Evolutionary conservation across 345 rosid genomes (phyloP).

Genomic region (Euphorbia lathyris): DNA sequence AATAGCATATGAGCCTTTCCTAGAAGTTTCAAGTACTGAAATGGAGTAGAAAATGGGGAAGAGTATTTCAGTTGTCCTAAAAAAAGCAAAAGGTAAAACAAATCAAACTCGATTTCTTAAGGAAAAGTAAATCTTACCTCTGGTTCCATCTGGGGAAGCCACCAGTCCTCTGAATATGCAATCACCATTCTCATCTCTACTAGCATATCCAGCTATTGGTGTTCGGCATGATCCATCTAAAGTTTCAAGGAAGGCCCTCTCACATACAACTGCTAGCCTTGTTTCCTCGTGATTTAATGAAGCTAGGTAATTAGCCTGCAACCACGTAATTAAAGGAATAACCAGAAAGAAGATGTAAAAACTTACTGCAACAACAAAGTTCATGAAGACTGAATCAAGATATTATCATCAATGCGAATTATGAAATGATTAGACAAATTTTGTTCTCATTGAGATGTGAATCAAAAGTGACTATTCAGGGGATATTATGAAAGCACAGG

Average conservation of each 20-base stretch:
- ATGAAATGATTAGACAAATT: background rate
- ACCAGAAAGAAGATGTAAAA: background rate
- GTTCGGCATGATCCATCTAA: slow-evolving; percentile 98
- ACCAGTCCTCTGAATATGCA: slow-evolving; percentile 87
- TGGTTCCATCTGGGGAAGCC: slow-evolving; percentile 91
- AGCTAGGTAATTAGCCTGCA: slow-evolving; percentile 71
- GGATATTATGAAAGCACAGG: background rate
- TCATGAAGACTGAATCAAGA: background rate
- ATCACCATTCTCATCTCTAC: slow-evolving; percentile 63
- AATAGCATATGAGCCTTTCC: slow-evolving; percentile 61
- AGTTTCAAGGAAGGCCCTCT: slow-evolving; percentile 79
- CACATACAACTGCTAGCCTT: slow-evolving; percentile 84
- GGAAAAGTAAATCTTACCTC: slow-evolving; percentile 43
- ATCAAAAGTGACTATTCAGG: background rate
- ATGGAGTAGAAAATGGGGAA: slow-evolving; percentile 20
- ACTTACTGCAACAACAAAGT: background rate
- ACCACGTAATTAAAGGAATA: background rate
- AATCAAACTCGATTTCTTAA: background rate
- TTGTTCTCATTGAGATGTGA: background rate
- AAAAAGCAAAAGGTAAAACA: background rate
- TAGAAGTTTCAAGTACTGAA: slow-evolving; percentile 89
- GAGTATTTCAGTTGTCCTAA: background rate
- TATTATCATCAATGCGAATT: background rate
- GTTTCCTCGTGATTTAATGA: slow-evolving; percentile 92
- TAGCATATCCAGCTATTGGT: slow-evolving; percentile 95